A percentile compares a stretch with the other conserved stretches of the same genome.
Evolutionary conservation across 305 asterid genomes (phyloP).

Genomic region (Solanum chacoense): DNA sequence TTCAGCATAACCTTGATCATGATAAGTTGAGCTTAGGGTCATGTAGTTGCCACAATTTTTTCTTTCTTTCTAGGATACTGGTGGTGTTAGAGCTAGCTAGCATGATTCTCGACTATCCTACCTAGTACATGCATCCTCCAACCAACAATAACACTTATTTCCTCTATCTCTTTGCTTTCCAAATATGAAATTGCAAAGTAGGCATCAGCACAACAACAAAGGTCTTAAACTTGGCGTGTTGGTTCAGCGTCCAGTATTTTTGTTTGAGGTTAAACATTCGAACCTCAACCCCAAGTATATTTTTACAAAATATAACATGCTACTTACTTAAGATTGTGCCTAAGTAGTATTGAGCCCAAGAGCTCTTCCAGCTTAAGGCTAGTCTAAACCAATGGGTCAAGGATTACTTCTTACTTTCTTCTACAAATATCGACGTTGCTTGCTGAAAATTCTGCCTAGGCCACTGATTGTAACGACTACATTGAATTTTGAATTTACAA

Average conservation of each 20-base stretch:
- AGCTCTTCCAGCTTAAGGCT: not conserved
- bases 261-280: accelerated
- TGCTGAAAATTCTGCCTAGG: not conserved
- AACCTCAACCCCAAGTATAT: not conserved
- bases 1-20: not conserved
- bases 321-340: not conserved
- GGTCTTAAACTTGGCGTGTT: accelerated
- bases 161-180: not conserved
- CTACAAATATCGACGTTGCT: not conserved
- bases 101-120: not conserved
- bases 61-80: not conserved
- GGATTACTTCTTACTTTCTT: not conserved
- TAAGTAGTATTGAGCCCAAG: not conserved
- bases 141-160: not conserved
- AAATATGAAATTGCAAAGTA: not conserved
- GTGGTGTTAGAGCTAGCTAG: not conserved
- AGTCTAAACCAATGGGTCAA: not conserved
- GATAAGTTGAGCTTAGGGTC: not conserved
- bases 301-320: not conserved
- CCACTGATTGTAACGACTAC: not conserved
- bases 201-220: not conserved
- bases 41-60: not conserved
- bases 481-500: not conserved
- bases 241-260: accelerated
- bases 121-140: not conserved